phyloP scores from a whole-genome alignment of 768 basidiomycete species.

The Suillus variegatus region DNA sequence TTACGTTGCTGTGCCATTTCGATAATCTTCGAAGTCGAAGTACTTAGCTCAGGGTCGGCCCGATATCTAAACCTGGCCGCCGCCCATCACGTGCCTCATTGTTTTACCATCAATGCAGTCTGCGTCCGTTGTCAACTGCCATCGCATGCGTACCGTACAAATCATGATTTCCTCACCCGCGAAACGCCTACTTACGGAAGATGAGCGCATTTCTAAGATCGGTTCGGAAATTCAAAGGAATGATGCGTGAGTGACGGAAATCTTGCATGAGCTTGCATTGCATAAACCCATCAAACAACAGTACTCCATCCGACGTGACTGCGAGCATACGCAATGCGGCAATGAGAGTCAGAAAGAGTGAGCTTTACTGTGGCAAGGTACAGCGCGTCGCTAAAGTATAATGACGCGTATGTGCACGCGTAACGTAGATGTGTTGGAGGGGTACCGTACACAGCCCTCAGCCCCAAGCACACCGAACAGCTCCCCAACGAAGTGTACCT shows the following conservation, averaged over 20 bases:
- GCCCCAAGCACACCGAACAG: constrained; percentile 16
- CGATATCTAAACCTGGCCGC: neutral
- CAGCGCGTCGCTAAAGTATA: constrained; percentile 25
- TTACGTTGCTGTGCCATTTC: neutral
- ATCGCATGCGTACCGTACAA: neutral
- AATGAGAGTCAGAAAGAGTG: constrained; percentile 63
- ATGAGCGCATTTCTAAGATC: constrained; percentile 26
- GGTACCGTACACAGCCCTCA: constrained; percentile 51
- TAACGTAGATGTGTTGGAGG: constrained; percentile 57
- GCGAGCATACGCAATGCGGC: constrained; percentile 58
- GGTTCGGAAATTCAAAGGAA: constrained; percentile 23
- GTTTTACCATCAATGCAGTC: neutral
- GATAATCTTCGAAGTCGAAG: neutral
- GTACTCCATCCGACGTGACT: constrained; percentile 49
- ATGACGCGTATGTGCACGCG: constrained; percentile 27
- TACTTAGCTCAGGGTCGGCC: neutral
- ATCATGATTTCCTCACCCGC: constrained; percentile 23
- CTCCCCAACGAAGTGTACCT: constrained; percentile 32
- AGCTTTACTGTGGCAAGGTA: constrained; percentile 23
- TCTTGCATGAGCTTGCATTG: constrained; percentile 11
- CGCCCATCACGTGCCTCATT: neutral
- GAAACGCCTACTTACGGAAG: constrained; percentile 40
- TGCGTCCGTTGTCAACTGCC: neutral
- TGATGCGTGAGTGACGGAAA: constrained; percentile 25
- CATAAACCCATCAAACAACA: constrained; percentile 24